Evolutionary conservation across 129 eudicot species (phyloP), one percentile per base, ranked within the genome.

Genomic region (Artemisia tridentata): DNA sequence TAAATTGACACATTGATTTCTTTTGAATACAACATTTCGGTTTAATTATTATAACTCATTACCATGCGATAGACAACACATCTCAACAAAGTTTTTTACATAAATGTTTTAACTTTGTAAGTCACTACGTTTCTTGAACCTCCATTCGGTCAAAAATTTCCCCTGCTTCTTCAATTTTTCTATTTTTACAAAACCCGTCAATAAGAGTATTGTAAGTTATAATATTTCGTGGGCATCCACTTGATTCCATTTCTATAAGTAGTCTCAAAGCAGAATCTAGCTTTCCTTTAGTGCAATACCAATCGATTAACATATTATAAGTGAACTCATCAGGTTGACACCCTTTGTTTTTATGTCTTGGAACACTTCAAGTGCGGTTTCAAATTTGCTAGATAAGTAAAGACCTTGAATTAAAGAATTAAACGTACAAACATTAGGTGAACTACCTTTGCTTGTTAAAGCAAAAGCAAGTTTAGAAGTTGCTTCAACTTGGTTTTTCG

Each of bases 271-370:
- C 97, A 8, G 81, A 76, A 21, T 90, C 87, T 1, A 93, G 77
- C 80, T 74, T 87, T 19, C 98, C 92, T 87, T n/a, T n/a, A n/a
- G n/a, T n/a, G n/a, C n/a, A n/a, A n/a, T n/a, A n/a, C n/a, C n/a
- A n/a, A n/a, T n/a, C 92, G 15, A 93, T 87, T 46, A 93, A 67
- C 87, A 89, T 89, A 55, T 87, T 87, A 78, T 89, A 87, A 21
- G 98, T 93, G 73, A 87, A 93, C 73, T 89, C 98, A 41, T 93
- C 96, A 5, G 97, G 96, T 52, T 82, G 78, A 74, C 96, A 89
- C 17, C 96, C 96, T 76, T 85, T 78, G 61, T 48, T 63, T 70
- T 93, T 86, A 93, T 89, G 27, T 87, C 97, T n/a, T n/a, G n/a
- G n/a, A n/a, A n/a, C n/a, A n/a, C n/a, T n/a, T n/a, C n/a, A n/a